Evolutionary conservation across 2,329 filamentous ascomycete species (phyloP).

Genomic region (Colletotrichum acutatum): DNA sequence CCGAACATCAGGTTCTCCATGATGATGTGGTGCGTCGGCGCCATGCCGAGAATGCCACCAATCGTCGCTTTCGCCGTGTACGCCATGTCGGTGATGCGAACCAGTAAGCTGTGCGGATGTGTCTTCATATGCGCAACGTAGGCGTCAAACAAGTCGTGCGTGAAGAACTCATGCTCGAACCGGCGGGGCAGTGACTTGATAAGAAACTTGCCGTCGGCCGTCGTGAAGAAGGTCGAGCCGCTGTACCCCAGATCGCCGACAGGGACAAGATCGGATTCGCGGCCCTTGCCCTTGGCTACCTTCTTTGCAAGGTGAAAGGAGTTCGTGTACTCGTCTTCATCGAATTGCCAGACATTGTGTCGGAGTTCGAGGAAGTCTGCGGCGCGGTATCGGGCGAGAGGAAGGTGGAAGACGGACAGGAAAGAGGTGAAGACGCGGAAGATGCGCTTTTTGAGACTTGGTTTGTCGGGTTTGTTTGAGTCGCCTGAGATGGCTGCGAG

Average conservation of each 20-base stretch:
- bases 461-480: slow-evolving; percentile 25
- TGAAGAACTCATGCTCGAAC: slow-evolving; percentile 79
- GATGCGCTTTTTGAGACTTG: slow-evolving; percentile 6
- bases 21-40: slow-evolving; percentile 78
- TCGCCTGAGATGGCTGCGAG: slow-evolving; percentile 65
- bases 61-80: slow-evolving; percentile 65
- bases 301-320: slow-evolving; percentile 47
- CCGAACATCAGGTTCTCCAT: slow-evolving; percentile 82
- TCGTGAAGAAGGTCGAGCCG: slow-evolving; percentile 80
- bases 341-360: slow-evolving; percentile 44
- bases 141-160: slow-evolving; percentile 70
- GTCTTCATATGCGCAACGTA: slow-evolving; percentile 73
- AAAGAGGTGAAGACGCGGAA: slow-evolving; percentile 42
- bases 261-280: slow-evolving; percentile 56
- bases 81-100: slow-evolving; percentile 78
- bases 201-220: slow-evolving; percentile 72
- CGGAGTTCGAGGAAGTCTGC: slow-evolving; percentile 44
- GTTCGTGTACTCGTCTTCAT: slow-evolving; percentile 50
- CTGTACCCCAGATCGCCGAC: slow-evolving; percentile 79
- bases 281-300: slow-evolving; percentile 44
- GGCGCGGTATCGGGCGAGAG: slow-evolving; percentile 42
- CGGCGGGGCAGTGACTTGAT: slow-evolving; percentile 77
- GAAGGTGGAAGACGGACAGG: slow-evolving; percentile 47
- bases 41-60: slow-evolving; percentile 67
- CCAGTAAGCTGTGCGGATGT: slow-evolving; percentile 70